Evolutionary conservation across 78 protist species (phyloP).

Genomic region (Dictyostelium purpureum): DNA sequence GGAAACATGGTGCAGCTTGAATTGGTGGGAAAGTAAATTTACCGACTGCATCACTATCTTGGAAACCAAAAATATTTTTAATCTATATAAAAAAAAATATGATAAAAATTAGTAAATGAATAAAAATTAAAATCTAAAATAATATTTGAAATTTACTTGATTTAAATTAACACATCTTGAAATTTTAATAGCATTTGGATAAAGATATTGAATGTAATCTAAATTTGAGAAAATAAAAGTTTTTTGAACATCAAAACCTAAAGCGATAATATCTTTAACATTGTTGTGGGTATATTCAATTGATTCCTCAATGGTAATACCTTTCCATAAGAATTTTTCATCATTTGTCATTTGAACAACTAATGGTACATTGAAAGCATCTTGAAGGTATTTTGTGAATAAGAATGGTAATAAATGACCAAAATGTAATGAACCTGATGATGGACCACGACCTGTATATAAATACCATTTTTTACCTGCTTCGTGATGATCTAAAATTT

Average conservation of each 20-base stretch:
- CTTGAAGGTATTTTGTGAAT: slow-evolving; percentile 97
- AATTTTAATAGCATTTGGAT: slow-evolving; percentile 75
- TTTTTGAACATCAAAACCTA: slow-evolving; percentile 97
- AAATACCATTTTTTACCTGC: slow-evolving; percentile 95
- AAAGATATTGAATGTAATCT: slow-evolving; percentile 89
- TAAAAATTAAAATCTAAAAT: neutral
- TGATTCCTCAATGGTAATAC: slow-evolving; percentile 89
- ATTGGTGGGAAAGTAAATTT: slow-evolving; percentile 96
- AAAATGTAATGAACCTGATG: slow-evolving; percentile 96
- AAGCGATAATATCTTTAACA: slow-evolving; percentile 98
- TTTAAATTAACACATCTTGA: slow-evolving; percentile 64
- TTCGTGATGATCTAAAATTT: slow-evolving; percentile 90
- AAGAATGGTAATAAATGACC: slow-evolving; percentile 99
- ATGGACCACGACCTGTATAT: slow-evolving; percentile 99
- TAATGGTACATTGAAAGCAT: slow-evolving; percentile 97
- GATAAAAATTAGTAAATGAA: neutral
- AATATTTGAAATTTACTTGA: slow-evolving; percentile 27
- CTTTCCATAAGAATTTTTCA: slow-evolving; percentile 97
- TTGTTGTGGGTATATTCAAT: slow-evolving; percentile 89
- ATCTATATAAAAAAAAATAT: slow-evolving; percentile 27
- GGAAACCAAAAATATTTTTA: slow-evolving; percentile 92
- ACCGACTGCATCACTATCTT: slow-evolving; percentile 85
- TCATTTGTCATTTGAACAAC: slow-evolving; percentile 99
- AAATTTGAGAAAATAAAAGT: slow-evolving; percentile 98
- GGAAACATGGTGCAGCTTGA: slow-evolving; percentile 98